phyloP scores from a whole-genome alignment of 495 filamentous ascomycete genomes.

The Penicillium angulare region DNA sequence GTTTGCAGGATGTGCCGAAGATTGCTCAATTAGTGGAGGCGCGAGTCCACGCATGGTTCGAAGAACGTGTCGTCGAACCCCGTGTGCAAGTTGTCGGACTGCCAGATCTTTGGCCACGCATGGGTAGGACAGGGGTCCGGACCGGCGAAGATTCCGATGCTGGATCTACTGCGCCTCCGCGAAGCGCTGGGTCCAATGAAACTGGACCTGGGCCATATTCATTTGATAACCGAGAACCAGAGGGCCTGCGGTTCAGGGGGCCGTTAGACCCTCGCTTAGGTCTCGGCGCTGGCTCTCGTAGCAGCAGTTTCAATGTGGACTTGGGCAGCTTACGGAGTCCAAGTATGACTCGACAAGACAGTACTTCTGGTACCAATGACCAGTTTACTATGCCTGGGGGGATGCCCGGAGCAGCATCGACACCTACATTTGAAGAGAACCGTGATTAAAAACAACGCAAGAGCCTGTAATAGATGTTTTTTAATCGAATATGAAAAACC shows the following conservation, averaged over 20 bases:
- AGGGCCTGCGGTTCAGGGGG: slow-evolving; percentile 40
- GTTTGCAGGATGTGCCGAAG: slow-evolving; percentile 95
- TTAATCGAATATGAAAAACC: too few relatives aligned
- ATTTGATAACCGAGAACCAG: slow-evolving; percentile 26
- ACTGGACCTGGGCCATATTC: slow-evolving; percentile 19
- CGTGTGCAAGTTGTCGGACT: slow-evolving; percentile 93
- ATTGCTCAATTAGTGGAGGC: slow-evolving; percentile 93
- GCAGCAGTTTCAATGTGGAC: slow-evolving; percentile 41
- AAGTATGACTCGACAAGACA: slow-evolving; percentile 36
- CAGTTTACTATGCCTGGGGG: slow-evolving; percentile 36
- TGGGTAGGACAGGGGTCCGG: slow-evolving; percentile 46
- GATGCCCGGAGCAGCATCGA: slow-evolving; percentile 25
- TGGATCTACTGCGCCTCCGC: slow-evolving; percentile 38
- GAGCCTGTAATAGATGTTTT: neutral
- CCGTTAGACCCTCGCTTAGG: slow-evolving; percentile 28
- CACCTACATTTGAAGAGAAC: slow-evolving; percentile 3
- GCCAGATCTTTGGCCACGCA: slow-evolving; percentile 92
- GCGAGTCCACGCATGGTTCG: slow-evolving; percentile 92
- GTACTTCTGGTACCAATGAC: slow-evolving; percentile 28
- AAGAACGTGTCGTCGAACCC: slow-evolving; percentile 93
- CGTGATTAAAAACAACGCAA: neutral
- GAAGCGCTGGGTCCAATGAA: slow-evolving; percentile 33
- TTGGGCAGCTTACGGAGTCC: slow-evolving; percentile 35
- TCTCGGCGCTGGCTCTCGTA: slow-evolving; percentile 36
- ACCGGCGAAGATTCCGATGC: slow-evolving; percentile 46